Conservation (phyloP, 2,329 filamentous ascomycete species). For the Botrytis elliptica region DNA sequence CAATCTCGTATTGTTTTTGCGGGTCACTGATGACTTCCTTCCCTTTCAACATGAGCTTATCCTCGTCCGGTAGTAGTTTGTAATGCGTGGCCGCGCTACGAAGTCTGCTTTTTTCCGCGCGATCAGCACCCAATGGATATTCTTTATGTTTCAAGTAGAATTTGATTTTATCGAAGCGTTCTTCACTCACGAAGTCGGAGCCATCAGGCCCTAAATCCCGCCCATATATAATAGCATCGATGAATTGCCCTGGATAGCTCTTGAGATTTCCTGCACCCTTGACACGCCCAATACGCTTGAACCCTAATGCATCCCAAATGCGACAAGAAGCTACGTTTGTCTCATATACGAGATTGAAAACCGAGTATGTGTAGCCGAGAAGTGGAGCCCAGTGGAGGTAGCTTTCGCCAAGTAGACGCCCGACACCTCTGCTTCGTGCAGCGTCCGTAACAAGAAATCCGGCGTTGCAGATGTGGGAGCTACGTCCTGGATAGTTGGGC, state of each 20-base stretch:
- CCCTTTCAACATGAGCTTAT: constrained; percentile 93
- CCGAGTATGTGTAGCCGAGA: constrained; percentile 68
- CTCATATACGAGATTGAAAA: constrained; percentile 75
- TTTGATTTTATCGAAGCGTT: constrained; percentile 97
- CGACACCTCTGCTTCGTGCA: constrained; percentile 55
- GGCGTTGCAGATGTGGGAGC: constrained; percentile 70
- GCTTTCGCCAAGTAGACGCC: constrained; percentile 55
- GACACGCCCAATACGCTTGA: constrained; percentile 69
- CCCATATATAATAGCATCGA: constrained; percentile 62
- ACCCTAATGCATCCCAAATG: constrained; percentile 72
- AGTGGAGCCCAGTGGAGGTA: constrained; percentile 59
- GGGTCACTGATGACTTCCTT: constrained; percentile 96
- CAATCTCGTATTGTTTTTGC: constrained; percentile 85
- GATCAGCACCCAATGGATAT: constrained; percentile 89
- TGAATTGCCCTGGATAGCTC: constrained; percentile 50
- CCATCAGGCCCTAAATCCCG: constrained; percentile 57
- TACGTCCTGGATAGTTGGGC: constrained; percentile 72
- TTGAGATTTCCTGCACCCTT: constrained; percentile 54
- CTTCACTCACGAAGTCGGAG: constrained; percentile 86
- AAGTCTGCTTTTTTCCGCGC: constrained; percentile 91
- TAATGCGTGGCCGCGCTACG: constrained; percentile 94
- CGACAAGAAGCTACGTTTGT: constrained; percentile 70
- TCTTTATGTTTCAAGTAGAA: constrained; percentile 94
- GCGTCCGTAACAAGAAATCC: constrained; percentile 57
- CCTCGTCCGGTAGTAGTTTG: constrained; percentile 62